Conservation (phyloP, 2,329 filamentous ascomycete species). For the Colletotrichum camelliae region DNA sequence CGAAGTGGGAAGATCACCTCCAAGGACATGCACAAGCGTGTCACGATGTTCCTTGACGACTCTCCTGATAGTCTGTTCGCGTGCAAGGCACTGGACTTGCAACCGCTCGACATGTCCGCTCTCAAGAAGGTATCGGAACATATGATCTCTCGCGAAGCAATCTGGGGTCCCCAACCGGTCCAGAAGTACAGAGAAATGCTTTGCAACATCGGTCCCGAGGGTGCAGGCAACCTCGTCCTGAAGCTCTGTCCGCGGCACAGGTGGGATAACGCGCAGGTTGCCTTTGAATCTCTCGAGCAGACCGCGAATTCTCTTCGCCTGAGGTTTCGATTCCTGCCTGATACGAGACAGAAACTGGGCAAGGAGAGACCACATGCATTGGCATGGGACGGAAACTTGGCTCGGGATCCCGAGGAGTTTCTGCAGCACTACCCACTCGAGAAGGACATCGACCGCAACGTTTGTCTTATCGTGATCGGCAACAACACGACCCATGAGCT, state of each 20-base stretch:
- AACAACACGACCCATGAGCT: neutral
- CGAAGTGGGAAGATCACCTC: neutral
- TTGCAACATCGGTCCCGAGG: neutral
- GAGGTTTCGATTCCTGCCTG: neutral
- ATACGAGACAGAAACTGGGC: neutral
- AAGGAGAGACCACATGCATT: neutral
- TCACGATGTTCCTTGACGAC: neutral
- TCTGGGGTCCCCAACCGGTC: neutral
- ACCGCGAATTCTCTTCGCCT: neutral
- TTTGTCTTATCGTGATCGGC: neutral
- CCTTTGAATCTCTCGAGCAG: neutral
- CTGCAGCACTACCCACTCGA: neutral
- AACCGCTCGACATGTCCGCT: neutral
- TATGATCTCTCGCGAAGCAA: neutral
- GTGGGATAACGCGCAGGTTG: neutral
- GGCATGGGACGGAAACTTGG: neutral
- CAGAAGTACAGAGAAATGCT: neutral
- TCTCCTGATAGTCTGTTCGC: neutral
- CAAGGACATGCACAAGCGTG: neutral
- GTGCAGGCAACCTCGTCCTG: neutral
- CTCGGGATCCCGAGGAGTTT: neutral
- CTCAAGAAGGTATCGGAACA: neutral
- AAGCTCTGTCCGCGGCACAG: neutral
- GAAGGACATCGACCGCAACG: neutral
- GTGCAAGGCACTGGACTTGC: neutral